These are phyloP conservation scores for Lactarius akahatsu DNA, from an alignment of 768 basidiomycete genomes.

Conservation along the genomic window DNA sequence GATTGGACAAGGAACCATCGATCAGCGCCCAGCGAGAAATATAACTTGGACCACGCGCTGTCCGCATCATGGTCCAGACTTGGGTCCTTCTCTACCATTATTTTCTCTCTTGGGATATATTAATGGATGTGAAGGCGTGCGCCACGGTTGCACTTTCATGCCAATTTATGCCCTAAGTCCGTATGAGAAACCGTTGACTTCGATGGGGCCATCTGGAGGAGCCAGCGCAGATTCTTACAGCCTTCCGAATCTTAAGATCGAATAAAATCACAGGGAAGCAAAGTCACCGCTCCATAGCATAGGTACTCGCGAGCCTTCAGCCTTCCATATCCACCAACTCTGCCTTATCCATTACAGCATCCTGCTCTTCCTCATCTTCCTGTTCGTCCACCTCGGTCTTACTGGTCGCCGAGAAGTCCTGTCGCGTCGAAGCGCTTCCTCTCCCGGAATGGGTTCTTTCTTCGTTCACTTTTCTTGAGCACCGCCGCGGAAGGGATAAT, in stretches of 20 bases:
- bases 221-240: neutral
- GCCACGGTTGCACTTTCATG: too few relatives aligned
- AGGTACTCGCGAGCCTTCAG: conserved; percentile 30
- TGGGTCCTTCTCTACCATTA: too few relatives aligned
- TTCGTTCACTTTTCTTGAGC: conserved; percentile 55
- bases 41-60: too few relatives aligned
- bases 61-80: too few relatives aligned
- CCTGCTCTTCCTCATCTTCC: conserved; percentile 46
- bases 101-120: too few relatives aligned
- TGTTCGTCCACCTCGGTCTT: conserved; percentile 35
- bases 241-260: neutral
- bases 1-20: too few relatives aligned
- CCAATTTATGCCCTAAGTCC: too few relatives aligned
- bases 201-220: too few relatives aligned
- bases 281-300: conserved; percentile 10
- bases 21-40: too few relatives aligned
- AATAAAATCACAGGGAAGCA: conserved; percentile 1
- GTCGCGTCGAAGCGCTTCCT: conserved; percentile 68
- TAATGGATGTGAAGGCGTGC: too few relatives aligned
- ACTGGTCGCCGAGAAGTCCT: conserved; percentile 32
- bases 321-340: conserved; percentile 47
- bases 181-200: too few relatives aligned
- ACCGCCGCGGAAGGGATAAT: conserved; percentile 71
- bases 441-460: conserved; percentile 66
- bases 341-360: conserved; percentile 37